A percentile compares a stretch with the other conserved stretches of the same genome.
phyloP scores from a whole-genome alignment of 2,329 filamentous ascomycete species.

The Colletotrichum limetticola region DNA sequence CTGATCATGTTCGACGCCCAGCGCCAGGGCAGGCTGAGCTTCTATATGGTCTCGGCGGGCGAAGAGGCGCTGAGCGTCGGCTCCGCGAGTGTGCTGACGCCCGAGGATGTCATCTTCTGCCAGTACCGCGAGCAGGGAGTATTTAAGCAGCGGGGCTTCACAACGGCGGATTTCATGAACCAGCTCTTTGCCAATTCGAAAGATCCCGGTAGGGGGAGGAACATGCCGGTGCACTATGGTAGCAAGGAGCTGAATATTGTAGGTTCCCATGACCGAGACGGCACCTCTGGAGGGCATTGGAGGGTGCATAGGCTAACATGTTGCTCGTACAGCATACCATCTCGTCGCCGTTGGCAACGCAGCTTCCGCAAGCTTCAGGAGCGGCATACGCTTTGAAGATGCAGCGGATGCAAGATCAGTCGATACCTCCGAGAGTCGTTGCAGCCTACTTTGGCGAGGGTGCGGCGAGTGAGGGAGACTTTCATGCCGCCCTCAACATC shows the following conservation, averaged over 20 bases:
- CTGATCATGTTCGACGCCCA: conserved; percentile 98
- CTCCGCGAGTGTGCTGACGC: conserved; percentile 83
- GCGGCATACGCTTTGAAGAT: conserved; percentile 90
- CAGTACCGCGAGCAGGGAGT: conserved; percentile 96
- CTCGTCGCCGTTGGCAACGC: conserved; percentile 84
- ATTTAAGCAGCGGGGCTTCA: conserved; percentile 89
- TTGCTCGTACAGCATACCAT: conserved; percentile 74
- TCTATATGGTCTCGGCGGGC: conserved; percentile 97
- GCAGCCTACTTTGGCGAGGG: conserved; percentile 93
- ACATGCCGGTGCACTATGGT: conserved; percentile 98
- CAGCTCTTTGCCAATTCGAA: conserved; percentile 90
- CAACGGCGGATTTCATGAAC: conserved; percentile 90
- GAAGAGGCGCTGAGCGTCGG: conserved; percentile 96
- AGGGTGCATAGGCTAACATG: not conserved
- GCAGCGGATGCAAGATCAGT: conserved; percentile 78
- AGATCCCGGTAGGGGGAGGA: conserved; percentile 84
- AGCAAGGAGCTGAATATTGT: conserved; percentile 86
- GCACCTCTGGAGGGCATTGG: not conserved
- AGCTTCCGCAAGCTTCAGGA: conserved; percentile 88
- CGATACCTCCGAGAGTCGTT: conserved; percentile 73
- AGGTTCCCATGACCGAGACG: conserved; percentile 44
- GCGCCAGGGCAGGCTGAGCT: conserved; percentile 90
- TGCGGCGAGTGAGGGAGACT: conserved; percentile 90
- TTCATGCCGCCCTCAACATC: conserved; percentile 91
- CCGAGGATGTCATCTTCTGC: conserved; percentile 89